A percentile compares a stretch with the other conserved stretches of the same genome.
Evolutionary conservation across 129 eudicot species (phyloP).

Genomic region (Daucus carota): DH1_v3.0 NC_030384.2:50249001-50249500

Average conservation of each 20-base stretch:
- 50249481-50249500: slow-evolving; percentile 26
- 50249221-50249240: not conserved
- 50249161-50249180: not conserved
- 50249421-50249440: slow-evolving; percentile 25
- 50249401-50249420: slow-evolving; percentile 27
- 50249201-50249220: not conserved
- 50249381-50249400: slow-evolving; percentile 22
- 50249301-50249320: slow-evolving; percentile 24
- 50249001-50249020: slow-evolving; percentile 30
- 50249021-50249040: slow-evolving; percentile 29
- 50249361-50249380: slow-evolving; percentile 26
- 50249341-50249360: slow-evolving; percentile 30
- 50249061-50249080: slow-evolving; percentile 27
- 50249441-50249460: slow-evolving; percentile 26
- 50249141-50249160: slow-evolving; percentile 20
- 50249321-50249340: slow-evolving; percentile 23
- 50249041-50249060: slow-evolving; percentile 22
- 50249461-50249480: slow-evolving; percentile 24
- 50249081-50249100: slow-evolving; percentile 25
- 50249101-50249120: slow-evolving; percentile 21
- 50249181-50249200: not conserved
- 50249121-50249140: slow-evolving; percentile 20
- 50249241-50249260: not conserved
- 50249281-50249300: slow-evolving; percentile 23
- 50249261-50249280: slow-evolving; percentile 10